Percentiles rank a stretch among this genome's conserved stretches.
Evolutionary conservation across 2,329 filamentous ascomycete genomes (phyloP).

Genomic region (Metarhizium sp.): DNA sequence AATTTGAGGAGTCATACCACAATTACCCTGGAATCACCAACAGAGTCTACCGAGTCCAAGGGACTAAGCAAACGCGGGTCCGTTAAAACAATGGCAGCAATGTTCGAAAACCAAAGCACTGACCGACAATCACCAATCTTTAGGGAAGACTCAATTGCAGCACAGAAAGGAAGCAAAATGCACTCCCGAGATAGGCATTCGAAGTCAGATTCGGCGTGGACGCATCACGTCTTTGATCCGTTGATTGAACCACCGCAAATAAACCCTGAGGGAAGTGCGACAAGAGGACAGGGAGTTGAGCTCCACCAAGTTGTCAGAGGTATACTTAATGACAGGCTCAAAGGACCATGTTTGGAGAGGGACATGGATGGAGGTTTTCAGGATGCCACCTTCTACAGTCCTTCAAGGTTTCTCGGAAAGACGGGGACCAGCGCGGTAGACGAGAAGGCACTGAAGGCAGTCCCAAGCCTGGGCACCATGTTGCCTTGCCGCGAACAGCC

Average conservation of each 20-base stretch:
- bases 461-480: constrained; percentile 29
- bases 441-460: constrained; percentile 7
- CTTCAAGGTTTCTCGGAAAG: not conserved
- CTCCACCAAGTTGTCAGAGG: not conserved
- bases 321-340: not conserved
- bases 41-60: constrained; percentile 11
- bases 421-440: not conserved
- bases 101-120: constrained; percentile 32
- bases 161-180: not conserved
- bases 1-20: constrained; percentile 4
- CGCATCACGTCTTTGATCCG: not conserved
- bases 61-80: constrained; percentile 18
- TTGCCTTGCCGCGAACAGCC: constrained; percentile 25
- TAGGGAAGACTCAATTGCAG: not conserved
- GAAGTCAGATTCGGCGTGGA: constrained; percentile 6
- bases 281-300: not conserved
- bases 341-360: not conserved
- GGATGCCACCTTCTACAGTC: not conserved
- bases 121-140: not conserved
- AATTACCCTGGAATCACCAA: not conserved
- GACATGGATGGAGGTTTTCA: not conserved
- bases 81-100: constrained; percentile 42
- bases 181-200: not conserved
- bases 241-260: not conserved
- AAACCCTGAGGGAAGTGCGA: not conserved